These are phyloP conservation scores for Wallacemonas rigidus DNA, from an alignment of 208 protist species.

Conservation along the genomic window DNA sequence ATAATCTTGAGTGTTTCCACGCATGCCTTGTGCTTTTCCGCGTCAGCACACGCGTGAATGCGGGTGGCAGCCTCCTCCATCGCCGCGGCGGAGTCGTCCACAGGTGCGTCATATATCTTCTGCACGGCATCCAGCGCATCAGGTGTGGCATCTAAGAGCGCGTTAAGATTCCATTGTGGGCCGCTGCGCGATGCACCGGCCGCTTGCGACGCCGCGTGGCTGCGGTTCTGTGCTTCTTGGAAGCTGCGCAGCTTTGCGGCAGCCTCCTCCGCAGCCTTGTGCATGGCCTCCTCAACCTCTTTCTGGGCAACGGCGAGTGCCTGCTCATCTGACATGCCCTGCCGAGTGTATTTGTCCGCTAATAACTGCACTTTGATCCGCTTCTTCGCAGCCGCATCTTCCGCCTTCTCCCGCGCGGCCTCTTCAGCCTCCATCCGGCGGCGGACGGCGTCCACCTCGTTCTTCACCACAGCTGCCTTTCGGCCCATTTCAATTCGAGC, in stretches of 20 bases:
- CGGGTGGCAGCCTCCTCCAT: constrained; percentile 30
- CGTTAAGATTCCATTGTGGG: constrained; percentile 43
- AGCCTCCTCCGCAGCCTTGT: constrained; percentile 38
- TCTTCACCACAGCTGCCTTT: constrained; percentile 54
- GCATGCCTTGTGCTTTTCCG: constrained; percentile 28
- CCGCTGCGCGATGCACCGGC: neutral
- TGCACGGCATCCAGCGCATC: constrained; percentile 23
- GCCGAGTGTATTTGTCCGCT: constrained; percentile 65
- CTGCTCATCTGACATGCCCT: constrained; percentile 55
- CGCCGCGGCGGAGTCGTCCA: neutral
- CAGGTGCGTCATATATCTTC: constrained; percentile 32
- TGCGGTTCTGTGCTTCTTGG: constrained; percentile 7
- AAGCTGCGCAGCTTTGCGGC: constrained; percentile 17
- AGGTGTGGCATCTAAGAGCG: constrained; percentile 18
- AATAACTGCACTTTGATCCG: constrained; percentile 70
- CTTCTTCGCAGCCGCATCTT: constrained; percentile 50
- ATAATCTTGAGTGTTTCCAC: constrained; percentile 56
- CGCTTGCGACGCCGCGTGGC: neutral
- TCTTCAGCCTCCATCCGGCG: constrained; percentile 51
- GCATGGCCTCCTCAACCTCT: constrained; percentile 50
- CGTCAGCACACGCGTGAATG: constrained; percentile 28
- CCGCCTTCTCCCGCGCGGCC: constrained; percentile 52
- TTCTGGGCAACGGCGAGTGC: constrained; percentile 40
- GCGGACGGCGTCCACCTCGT: constrained; percentile 52
- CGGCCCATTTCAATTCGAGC: constrained; percentile 63